Base-by-base conservation (phyloP, 306 rosid species). In the Castanospermum australe region DNA sequence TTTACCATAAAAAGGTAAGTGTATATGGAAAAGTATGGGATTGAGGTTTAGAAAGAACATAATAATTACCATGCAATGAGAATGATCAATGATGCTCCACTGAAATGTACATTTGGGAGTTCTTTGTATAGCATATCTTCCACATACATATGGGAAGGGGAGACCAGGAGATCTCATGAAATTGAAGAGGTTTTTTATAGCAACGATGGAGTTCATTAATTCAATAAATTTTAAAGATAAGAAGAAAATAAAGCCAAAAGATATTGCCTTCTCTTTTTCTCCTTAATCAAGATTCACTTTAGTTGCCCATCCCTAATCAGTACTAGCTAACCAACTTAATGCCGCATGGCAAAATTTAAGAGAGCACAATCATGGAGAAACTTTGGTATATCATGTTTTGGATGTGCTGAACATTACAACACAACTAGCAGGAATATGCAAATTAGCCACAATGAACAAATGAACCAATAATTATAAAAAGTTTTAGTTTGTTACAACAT, bases 371-470 rank as follows among this genome's bases (percentile, higher is more conserved):
- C 70, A n/a, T 45, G n/a, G 20, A 22, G 44, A 76, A 82, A 39
- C 60, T 25, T 82, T 44, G 66, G 47, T 24, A 57, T 15, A 32
- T n/a, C 33, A 20, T 65, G 76, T 47, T 80, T 48, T 25, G 2
- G 54, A 59, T 39, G 80, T 67, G 71, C 71, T 62, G 66, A 71
- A 21, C 33, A 57, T 45, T 77, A 68, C 50, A 75, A 63, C 60
- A 63, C 38, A 64, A 73, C 55, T 35, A 10, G 39, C 61, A 57
- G 41, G 72, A 57, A 61, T 61, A 63, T 21, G 69, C 52, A 80
- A 85, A 90, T 79, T 81, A 86, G 90, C 82, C 94, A 87, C 85
- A 82, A 55, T 78, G 81, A 91, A 92, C 88, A 90, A 83, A 90
- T 87, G 86, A 94, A 86, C 88, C 54, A 89, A 90, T 88, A 71